Percentiles rank a stretch among this genome's conserved stretches.
Conservation (phyloP, 208 protist species). For the Vickermania ingenoplastis region DNA sequence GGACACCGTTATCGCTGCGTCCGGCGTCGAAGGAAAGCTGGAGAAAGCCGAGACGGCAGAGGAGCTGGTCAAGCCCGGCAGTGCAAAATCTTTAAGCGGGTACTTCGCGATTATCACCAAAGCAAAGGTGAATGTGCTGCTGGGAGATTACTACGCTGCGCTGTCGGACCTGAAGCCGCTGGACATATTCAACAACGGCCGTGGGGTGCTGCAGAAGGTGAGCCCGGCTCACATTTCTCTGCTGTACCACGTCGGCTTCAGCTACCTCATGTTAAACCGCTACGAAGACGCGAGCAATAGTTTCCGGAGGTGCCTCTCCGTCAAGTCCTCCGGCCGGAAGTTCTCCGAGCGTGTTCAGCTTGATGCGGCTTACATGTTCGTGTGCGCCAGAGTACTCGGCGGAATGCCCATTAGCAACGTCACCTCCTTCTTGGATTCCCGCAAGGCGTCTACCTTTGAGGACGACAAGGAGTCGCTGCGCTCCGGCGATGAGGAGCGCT, state of each 20-base stretch:
- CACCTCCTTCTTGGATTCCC: constrained; percentile 41
- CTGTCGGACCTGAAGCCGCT: constrained; percentile 56
- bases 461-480: constrained; percentile 78
- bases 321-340: constrained; percentile 56
- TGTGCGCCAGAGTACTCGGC: constrained; percentile 72
- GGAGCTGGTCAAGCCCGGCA: constrained; percentile 21
- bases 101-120: constrained; percentile 78
- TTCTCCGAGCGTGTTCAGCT: constrained; percentile 81
- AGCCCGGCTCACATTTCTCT: constrained; percentile 69
- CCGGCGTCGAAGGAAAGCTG: constrained; percentile 39
- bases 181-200: constrained; percentile 62
- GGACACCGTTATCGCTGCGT: constrained; percentile 47
- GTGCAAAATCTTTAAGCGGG: constrained; percentile 45
- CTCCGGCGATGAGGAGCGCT: constrained; percentile 78
- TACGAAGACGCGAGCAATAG: constrained; percentile 79
- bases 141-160: constrained; percentile 79
- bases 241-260: constrained; percentile 82
- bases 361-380: constrained; percentile 74
- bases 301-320: constrained; percentile 63
- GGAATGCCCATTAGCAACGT: constrained; percentile 70
- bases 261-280: constrained; percentile 87
- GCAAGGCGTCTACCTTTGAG: constrained; percentile 54
- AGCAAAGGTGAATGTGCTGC: constrained; percentile 71
- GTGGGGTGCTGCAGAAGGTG: constrained; percentile 47
- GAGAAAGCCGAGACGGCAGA: constrained; percentile 27